A percentile compares a stretch with the other conserved stretches of the same genome.
Evolutionary conservation across 306 rosid genomes (phyloP).

Genomic region (Hippophae rhamnoides): DNA sequence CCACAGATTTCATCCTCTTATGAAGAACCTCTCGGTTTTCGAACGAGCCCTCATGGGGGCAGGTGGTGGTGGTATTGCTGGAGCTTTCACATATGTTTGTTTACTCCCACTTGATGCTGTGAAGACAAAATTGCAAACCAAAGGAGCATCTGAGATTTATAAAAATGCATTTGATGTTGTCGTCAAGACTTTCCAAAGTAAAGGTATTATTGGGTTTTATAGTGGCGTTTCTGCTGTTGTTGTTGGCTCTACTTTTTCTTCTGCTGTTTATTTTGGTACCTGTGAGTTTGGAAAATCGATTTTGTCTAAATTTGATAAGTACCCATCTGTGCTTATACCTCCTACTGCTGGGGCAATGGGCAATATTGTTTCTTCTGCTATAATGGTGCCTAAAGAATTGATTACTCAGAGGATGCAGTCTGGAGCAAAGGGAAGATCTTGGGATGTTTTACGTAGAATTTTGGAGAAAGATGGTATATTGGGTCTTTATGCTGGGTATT

Average conservation of each 20-base stretch:
- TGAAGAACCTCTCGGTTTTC: constrained; percentile 50
- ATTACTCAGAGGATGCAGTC: constrained; percentile 68
- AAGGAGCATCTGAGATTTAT: constrained; percentile 71
- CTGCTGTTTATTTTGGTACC: constrained; percentile 64
- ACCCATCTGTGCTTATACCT: constrained; percentile 42
- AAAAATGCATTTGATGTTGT: constrained; percentile 55
- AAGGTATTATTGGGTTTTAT: constrained; percentile 67
- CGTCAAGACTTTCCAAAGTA: constrained; percentile 52
- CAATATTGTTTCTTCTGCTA: constrained; percentile 43
- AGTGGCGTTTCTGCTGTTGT: constrained; percentile 80
- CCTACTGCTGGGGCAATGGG: constrained; percentile 65
- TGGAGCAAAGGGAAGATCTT: constrained; percentile 54
- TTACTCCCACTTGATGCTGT: constrained; percentile 80
- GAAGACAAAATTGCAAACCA: constrained; percentile 80
- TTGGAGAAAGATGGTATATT: constrained; percentile 52
- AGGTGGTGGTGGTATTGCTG: constrained; percentile 59
- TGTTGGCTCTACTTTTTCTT: constrained; percentile 77
- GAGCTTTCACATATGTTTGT: constrained; percentile 92
- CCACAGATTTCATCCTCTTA: constrained; percentile 31
- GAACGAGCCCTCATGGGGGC: constrained; percentile 90
- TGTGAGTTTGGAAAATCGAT: constrained; percentile 62
- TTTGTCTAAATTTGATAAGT: constrained; percentile 23
- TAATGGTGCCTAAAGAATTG: constrained; percentile 60
- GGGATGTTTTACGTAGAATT: constrained; percentile 40
- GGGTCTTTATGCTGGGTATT: constrained; percentile 58